phyloP scores from a whole-genome alignment of 352 stramenopile genomes.

The Pythium pectinolyticum region DNA sequence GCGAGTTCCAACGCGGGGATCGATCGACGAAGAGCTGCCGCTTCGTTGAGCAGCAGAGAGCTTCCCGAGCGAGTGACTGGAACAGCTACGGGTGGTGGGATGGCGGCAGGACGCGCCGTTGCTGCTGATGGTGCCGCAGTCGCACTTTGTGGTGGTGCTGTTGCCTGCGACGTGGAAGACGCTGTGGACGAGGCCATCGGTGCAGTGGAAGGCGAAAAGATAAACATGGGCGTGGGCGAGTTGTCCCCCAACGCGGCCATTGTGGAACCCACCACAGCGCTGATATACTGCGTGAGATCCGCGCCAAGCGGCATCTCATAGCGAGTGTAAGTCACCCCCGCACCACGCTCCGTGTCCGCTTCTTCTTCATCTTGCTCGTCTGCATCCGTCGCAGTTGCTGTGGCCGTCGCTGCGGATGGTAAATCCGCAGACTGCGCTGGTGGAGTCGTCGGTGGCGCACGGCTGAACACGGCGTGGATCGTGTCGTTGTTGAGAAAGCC shows the following conservation, averaged over 20 bases:
- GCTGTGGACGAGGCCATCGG: neutral
- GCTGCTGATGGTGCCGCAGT: neutral
- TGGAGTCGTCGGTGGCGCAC: neutral
- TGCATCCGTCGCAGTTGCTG: neutral
- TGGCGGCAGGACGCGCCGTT: neutral
- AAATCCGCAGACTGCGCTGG: neutral
- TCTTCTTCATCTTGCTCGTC: neutral
- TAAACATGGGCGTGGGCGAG: neutral
- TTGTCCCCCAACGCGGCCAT: neutral
- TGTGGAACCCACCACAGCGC: conserved; percentile 3
- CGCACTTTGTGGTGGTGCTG: neutral
- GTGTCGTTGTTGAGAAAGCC: conserved; percentile 25
- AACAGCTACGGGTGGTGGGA: neutral
- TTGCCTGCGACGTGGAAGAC: neutral
- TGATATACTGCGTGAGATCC: conserved; percentile 16
- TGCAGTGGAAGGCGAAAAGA: neutral
- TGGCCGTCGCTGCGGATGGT: neutral
- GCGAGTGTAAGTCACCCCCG: neutral
- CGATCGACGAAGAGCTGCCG: conserved; percentile 17
- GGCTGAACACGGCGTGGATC: conserved; percentile 28
- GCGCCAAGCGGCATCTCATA: neutral
- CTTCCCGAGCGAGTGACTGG: neutral
- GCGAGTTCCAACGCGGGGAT: conserved; percentile 24
- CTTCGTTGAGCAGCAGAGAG: conserved; percentile 14
- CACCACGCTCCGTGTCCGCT: neutral